phyloP scores from a whole-genome alignment of 1,284 basidiomycete genomes.

The Pseudozyma sp. region DNA sequence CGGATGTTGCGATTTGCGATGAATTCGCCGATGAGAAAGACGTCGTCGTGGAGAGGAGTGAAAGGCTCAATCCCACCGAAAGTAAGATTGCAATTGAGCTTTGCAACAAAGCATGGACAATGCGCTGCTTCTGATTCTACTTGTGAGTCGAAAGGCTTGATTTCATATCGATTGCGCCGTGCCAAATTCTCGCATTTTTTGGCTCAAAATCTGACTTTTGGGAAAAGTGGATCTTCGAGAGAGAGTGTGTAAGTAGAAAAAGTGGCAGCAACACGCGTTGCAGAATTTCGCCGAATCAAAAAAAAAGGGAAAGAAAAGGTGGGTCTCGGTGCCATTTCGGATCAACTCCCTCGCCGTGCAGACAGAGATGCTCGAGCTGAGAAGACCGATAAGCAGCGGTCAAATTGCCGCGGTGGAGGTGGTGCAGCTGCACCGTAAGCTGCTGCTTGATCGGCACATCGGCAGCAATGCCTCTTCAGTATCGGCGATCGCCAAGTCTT shows the following conservation, averaged over 20 bases:
- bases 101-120: background rate
- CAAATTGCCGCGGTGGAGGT: background rate
- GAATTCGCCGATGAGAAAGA: background rate
- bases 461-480: no score
- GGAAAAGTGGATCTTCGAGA: background rate
- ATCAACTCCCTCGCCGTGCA: conserved; percentile 16
- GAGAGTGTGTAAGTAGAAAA: background rate
- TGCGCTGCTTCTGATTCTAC: background rate
- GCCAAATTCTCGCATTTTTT: conserved; percentile 3
- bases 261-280: background rate
- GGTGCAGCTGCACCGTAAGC: no score
- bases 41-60: background rate
- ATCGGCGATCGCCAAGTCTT: no score
- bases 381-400: background rate
- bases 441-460: no score
- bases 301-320: conserved; percentile 6
- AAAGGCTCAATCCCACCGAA: background rate
- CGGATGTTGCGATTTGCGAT: conserved; percentile 1
- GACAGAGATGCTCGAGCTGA: background rate
- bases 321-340: conserved; percentile 28
- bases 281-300: conserved; percentile 1
- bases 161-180: conserved; percentile 33
- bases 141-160: conserved; percentile 4
- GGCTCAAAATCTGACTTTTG: background rate
- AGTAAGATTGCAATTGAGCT: background rate